These are phyloP conservation scores for Scalesia atractyloides DNA, from an alignment of 129 eudicot genomes.

Conservation along the genomic window DNA sequence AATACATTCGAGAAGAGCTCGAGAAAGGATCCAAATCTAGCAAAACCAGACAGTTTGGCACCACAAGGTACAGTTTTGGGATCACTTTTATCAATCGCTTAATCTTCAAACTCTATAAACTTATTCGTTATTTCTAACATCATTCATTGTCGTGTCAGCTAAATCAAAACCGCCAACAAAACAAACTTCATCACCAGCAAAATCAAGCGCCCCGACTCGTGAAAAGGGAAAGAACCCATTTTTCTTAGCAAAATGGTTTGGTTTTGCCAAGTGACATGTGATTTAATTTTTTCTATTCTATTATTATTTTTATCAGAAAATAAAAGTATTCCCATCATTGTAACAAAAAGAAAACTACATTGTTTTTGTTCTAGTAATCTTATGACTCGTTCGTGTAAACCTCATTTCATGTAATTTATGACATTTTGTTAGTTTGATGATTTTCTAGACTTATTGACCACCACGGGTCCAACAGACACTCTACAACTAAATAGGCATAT, in stretches of 20 bases:
- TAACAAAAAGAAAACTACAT: background rate
- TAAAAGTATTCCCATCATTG: background rate
- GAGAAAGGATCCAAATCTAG: constrained; percentile 38
- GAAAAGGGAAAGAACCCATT: constrained; percentile 60
- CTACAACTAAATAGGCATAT: background rate
- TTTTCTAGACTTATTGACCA: background rate
- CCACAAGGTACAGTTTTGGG: constrained; percentile 45
- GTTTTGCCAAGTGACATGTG: constrained; percentile 62
- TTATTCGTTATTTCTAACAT: background rate
- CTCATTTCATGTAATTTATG: background rate
- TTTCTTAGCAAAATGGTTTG: constrained; percentile 75
- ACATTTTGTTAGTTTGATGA: background rate
- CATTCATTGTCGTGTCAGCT: constrained; percentile 38
- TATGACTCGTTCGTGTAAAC: constrained; percentile 1
- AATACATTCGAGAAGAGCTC: constrained; percentile 35
- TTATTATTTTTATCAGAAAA: constrained; percentile 31
- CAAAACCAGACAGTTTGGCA: constrained; percentile 30
- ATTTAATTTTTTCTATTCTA: constrained; percentile 25
- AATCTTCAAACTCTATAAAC: background rate
- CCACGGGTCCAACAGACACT: background rate
- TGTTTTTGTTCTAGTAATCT: constrained; percentile 11
- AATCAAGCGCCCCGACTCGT: constrained; percentile 46
- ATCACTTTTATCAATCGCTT: background rate
- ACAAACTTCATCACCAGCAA: constrained; percentile 47
- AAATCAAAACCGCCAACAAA: constrained; percentile 50